Evolutionary conservation across 495 filamentous ascomycete species (phyloP).

Genomic region (Neurospora sp.): DNA sequence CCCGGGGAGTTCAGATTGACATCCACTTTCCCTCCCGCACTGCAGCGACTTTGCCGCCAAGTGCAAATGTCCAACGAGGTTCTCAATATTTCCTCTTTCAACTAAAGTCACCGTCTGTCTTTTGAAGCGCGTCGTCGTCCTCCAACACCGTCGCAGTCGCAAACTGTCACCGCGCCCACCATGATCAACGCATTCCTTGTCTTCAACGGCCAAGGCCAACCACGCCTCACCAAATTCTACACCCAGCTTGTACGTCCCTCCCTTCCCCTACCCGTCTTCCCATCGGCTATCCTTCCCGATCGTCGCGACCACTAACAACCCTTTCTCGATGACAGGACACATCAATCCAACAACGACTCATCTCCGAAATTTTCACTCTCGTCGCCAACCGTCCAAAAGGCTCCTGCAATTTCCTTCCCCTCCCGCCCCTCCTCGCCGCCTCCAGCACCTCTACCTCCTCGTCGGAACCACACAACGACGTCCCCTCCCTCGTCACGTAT

Average conservation of each 20-base stretch:
- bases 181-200: constrained; percentile 99
- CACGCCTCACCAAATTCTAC: constrained; percentile 96
- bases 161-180: constrained; percentile 2
- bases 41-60: neutral
- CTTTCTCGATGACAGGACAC: constrained; percentile 55
- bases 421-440: constrained; percentile 40
- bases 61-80: neutral
- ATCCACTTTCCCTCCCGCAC: neutral
- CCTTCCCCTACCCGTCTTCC: neutral
- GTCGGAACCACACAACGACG: constrained; percentile 63
- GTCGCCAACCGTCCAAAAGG: constrained; percentile 77
- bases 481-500: constrained; percentile 93
- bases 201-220: constrained; percentile 97
- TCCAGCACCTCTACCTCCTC: constrained; percentile 43
- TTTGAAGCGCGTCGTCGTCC: neutral
- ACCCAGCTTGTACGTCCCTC: constrained; percentile 69
- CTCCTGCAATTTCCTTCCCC: constrained; percentile 93
- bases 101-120: neutral
- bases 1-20: neutral
- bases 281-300: neutral
- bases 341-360: constrained; percentile 87
- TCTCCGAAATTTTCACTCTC: constrained; percentile 95
- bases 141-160: neutral
- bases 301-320: constrained; percentile 6
- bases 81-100: neutral